Evolutionary conservation across 495 filamentous ascomycete species (phyloP).

Genomic region (Amniculicola lignicola): DNA sequence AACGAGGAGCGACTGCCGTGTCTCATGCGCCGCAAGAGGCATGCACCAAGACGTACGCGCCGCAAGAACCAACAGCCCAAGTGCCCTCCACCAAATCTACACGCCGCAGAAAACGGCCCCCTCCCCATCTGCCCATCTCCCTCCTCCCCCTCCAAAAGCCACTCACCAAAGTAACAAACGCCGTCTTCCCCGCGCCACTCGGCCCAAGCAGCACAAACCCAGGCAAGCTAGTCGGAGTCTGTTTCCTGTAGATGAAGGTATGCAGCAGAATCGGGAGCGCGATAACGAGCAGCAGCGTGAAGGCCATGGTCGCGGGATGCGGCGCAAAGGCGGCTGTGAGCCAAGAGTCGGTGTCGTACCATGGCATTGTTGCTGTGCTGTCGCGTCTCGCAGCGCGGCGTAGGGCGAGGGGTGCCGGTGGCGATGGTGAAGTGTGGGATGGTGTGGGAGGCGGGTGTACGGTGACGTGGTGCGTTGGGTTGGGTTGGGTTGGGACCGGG

Average conservation of each 20-base stretch:
- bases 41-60: neutral
- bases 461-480: neutral
- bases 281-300: constrained; percentile 68
- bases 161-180: constrained; percentile 73
- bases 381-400: too few species aligned
- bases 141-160: too few species aligned
- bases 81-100: too few species aligned
- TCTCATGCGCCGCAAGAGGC: neutral
- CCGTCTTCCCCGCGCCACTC: constrained; percentile 81
- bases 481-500: too few species aligned
- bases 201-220: constrained; percentile 85
- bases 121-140: too few species aligned
- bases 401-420: too few species aligned
- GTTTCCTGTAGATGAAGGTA: constrained; percentile 63
- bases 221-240: constrained; percentile 64
- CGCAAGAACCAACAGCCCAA: neutral
- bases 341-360: constrained; percentile 37
- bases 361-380: constrained; percentile 29
- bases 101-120: too few species aligned
- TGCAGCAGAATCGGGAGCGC: constrained; percentile 76
- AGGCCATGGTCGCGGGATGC: constrained; percentile 48
- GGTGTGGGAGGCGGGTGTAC: neutral
- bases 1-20: neutral
- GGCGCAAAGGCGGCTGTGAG: constrained; percentile 40
- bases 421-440: neutral